Base-by-base conservation (phyloP, 2,329 filamentous ascomycete species). In the Arthrobotrys conoides region DNA sequence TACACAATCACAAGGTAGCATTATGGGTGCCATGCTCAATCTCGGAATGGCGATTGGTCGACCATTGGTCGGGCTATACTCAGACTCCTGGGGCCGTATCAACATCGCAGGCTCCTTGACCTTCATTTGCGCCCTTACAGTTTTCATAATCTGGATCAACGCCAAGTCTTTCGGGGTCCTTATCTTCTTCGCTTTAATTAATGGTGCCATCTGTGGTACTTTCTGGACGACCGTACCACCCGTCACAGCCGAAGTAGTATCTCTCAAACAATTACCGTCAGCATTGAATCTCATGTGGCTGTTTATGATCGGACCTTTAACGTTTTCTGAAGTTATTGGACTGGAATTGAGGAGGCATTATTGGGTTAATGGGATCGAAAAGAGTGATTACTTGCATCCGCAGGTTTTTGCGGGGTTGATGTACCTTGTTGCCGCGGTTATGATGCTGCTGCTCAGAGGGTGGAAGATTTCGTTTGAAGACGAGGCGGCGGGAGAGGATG, bases 1-100 rank as follows among this genome's bases (percentile, higher is more conserved):
- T 33, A 87, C 87, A 0, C 86, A 91, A 1, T 87, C 88, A 4
- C 90, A 94, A 82, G 92, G 91, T 5, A 90, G 90, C 0, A 86
- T 93, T 16, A 87, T 93, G 55, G 91, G 89, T n/a, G 92, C 92
- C 3, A 84, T 94, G 44, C 87, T 94, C 81, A 94, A 93, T 83
- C 82, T 91, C 82, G 86, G 88, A 71, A 86, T 86, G 80, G 91
- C 88, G 1, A 78, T 94, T 10, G 92, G 92, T 0, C 87, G 92
- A 12, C 92, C 92, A 0, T 84, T 90, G 0, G 90, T 95, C 51
- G 93, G 92, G 0, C 89, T 92, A 72, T 91, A 91, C 73, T 92
- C 90, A 72, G 93, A 95, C 83, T 85, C 84, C 0, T 87, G 91
- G 6, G 92, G 93, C 0, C 87, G 92, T 10, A 88, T 95, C 81